Percentiles rank a stretch among this genome's conserved stretches.
These are phyloP conservation scores for Buddleja alternifolia DNA, from an alignment of 257 asterid species.

Conservation along the genomic window DNA sequence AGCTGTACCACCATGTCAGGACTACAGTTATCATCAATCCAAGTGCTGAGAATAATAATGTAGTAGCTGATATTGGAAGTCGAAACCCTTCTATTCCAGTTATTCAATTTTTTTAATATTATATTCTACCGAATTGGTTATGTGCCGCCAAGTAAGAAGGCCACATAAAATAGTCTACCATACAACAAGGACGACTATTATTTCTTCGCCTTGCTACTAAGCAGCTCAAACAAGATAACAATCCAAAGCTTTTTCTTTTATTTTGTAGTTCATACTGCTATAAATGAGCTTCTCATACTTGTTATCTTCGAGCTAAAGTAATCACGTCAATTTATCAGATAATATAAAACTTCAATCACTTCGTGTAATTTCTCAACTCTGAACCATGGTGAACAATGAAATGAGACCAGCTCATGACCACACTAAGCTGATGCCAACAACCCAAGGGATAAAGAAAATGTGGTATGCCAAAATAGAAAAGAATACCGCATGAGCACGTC, in stretches of 20 bases:
- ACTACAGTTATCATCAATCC: neutral
- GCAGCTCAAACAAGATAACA: neutral
- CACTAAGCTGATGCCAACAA: neutral
- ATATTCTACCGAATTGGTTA: neutral
- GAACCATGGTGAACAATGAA: neutral
- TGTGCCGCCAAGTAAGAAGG: neutral
- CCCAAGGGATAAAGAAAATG: neutral
- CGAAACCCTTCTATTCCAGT: neutral
- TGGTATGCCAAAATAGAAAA: neutral
- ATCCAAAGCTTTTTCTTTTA: constrained; percentile 11
- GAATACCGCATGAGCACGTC: neutral
- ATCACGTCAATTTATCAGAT: neutral
- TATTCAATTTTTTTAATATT: neutral
- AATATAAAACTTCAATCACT: neutral
- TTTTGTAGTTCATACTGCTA: neutral
- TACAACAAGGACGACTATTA: neutral
- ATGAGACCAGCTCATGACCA: too few relatives aligned
- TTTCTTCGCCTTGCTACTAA: neutral
- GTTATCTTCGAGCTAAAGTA: neutral
- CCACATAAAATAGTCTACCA: neutral
- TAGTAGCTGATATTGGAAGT: constrained; percentile 1
- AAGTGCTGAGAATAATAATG: neutral
- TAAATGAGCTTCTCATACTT: neutral
- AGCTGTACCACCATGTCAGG: constrained; percentile 13
- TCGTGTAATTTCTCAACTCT: neutral